Percentiles rank a stretch among this genome's conserved stretches.
Evolutionary conservation across 345 rosid species (phyloP).

Genomic region (Eucalyptus curtisii): DNA sequence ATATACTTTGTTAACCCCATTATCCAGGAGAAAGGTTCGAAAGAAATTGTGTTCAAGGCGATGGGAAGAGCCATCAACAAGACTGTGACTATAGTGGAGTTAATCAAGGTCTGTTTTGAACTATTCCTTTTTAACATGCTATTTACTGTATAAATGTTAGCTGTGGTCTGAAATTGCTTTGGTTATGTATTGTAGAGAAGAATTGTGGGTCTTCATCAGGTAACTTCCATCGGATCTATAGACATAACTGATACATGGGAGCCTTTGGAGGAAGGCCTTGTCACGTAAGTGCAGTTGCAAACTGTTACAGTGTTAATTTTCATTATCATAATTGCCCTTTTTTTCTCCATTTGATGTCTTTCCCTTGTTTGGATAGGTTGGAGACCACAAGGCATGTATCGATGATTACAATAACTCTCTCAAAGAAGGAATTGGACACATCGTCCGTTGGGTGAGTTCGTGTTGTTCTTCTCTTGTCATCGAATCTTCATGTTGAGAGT

Average conservation of each 20-base stretch:
- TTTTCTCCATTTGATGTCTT: neutral
- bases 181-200: slow-evolving; percentile 53
- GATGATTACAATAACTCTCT: slow-evolving; percentile 83
- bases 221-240: slow-evolving; percentile 76
- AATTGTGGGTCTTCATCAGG: slow-evolving; percentile 89
- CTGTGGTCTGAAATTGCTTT: neutral
- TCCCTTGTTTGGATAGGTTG: slow-evolving; percentile 28
- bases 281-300: slow-evolving; percentile 42
- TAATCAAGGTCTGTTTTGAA: slow-evolving; percentile 48
- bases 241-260: slow-evolving; percentile 94
- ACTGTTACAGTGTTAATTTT: neutral
- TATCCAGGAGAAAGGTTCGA: slow-evolving; percentile 61
- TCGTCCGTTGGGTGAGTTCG: slow-evolving; percentile 71
- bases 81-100: slow-evolving; percentile 87
- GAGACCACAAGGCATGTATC: slow-evolving; percentile 99
- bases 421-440: slow-evolving; percentile 56
- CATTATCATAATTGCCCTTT: neutral
- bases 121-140: neutral
- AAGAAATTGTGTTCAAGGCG: slow-evolving; percentile 84
- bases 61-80: slow-evolving; percentile 99
- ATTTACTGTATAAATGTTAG: neutral
- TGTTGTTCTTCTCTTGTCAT: neutral
- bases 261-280: slow-evolving; percentile 95
- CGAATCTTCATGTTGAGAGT: neutral
- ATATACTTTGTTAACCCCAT: neutral